These are phyloP conservation scores for Raphidocelis subcapitata DNA, from an alignment of 139 green algal species.

Conservation along the genomic window DNA sequence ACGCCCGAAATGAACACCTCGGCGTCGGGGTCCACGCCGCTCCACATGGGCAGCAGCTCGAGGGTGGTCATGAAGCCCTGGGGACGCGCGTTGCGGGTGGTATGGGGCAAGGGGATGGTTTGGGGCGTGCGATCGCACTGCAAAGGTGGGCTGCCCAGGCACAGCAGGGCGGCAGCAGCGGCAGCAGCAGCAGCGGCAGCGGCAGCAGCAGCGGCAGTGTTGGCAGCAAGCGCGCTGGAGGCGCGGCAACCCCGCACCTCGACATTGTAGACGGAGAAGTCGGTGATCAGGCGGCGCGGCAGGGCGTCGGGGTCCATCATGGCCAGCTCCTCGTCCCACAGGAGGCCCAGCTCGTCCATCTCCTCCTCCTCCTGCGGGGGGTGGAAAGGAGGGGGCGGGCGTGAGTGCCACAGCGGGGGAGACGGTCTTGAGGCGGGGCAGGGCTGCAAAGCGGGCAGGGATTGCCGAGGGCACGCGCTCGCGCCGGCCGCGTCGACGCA, in stretches of 20 bases:
- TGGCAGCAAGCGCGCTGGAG: too few relatives aligned
- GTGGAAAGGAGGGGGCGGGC: too few relatives aligned
- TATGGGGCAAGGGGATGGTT: not conserved
- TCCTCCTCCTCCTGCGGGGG: conserved; percentile 70
- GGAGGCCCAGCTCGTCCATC: conserved; percentile 79
- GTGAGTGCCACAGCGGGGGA: too few relatives aligned
- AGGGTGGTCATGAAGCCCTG: conserved; percentile 77
- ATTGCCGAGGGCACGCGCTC: too few relatives aligned
- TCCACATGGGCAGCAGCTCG: conserved; percentile 92
- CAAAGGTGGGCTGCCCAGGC: too few relatives aligned
- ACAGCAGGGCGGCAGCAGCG: not conserved
- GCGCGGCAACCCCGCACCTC: conserved; percentile 66
- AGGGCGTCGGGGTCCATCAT: conserved; percentile 71
- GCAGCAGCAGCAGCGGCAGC: conserved; percentile 1
- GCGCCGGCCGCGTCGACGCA: too few relatives aligned
- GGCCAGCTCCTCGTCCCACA: conserved; percentile 79
- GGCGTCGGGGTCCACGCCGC: conserved; percentile 77
- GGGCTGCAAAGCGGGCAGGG: too few relatives aligned
- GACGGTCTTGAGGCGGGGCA: too few relatives aligned
- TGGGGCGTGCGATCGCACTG: not conserved
- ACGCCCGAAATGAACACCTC: conserved; percentile 81
- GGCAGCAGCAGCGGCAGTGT: not conserved
- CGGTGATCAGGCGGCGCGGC: conserved; percentile 67
- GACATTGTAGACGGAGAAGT: conserved; percentile 87
- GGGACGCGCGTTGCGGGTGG: not conserved